Percentiles rank a stretch among this genome's conserved stretches.
Conservation (phyloP, 2,329 filamentous ascomycete species). For the Xylaria sp. region DNA sequence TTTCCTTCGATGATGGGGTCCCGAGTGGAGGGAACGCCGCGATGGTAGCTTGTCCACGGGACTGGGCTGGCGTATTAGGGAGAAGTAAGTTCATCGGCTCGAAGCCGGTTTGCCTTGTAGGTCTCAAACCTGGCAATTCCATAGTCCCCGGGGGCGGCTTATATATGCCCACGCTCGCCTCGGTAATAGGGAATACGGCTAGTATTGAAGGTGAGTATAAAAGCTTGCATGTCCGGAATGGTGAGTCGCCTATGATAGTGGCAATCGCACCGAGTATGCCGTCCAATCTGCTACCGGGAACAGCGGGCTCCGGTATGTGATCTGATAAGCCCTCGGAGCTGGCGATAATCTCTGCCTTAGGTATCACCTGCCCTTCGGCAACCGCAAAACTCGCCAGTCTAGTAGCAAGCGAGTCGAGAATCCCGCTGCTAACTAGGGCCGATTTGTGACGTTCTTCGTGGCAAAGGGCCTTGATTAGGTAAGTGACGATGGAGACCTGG, state of each 20-base stretch:
- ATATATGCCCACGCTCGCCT: constrained; percentile 53
- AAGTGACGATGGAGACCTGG: constrained; percentile 63
- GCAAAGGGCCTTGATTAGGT: constrained; percentile 63
- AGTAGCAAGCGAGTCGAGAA: constrained; percentile 77
- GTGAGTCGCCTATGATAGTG: constrained; percentile 77
- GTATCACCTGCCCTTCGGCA: constrained; percentile 68
- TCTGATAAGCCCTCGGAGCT: constrained; percentile 57
- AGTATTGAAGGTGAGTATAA: constrained; percentile 70
- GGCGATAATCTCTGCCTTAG: constrained; percentile 60
- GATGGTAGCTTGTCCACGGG: constrained; percentile 35
- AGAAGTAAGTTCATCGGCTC: constrained; percentile 68
- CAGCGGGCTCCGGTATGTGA: constrained; percentile 64
- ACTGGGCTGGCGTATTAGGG: constrained; percentile 53
- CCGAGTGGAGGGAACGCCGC: constrained; percentile 58
- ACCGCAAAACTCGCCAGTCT: constrained; percentile 74
- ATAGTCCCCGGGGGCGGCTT: constrained; percentile 55
- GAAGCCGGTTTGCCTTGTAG: constrained; percentile 48
- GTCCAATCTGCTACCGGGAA: constrained; percentile 60
- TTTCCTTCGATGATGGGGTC: constrained; percentile 44
- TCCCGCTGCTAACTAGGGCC: constrained; percentile 69
- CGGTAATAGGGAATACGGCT: constrained; percentile 66
- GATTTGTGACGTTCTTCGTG: constrained; percentile 70
- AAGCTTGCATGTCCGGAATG: constrained; percentile 73
- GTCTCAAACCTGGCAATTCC: constrained; percentile 55
- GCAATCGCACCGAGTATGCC: constrained; percentile 77